Conservation (phyloP, 2,329 filamentous ascomycete species). For the Pestalotiopsis fici region DNA sequence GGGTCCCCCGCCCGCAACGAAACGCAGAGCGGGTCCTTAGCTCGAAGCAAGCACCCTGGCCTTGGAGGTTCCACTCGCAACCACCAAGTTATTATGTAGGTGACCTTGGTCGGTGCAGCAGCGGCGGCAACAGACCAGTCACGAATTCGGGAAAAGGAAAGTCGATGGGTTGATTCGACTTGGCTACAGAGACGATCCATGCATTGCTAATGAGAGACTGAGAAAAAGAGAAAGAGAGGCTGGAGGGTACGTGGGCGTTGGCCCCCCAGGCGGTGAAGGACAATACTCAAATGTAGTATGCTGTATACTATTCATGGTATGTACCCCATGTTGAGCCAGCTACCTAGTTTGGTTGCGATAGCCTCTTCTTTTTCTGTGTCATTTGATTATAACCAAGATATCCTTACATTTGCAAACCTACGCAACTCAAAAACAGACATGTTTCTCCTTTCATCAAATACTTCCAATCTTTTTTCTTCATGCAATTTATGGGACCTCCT, state of each 20-base stretch:
- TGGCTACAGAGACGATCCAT: neutral
- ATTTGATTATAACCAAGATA: too few relatives aligned
- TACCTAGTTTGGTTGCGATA: too few relatives aligned
- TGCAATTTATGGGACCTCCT: too few relatives aligned
- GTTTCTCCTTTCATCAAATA: too few relatives aligned
- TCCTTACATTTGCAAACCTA: too few relatives aligned
- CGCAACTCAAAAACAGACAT: too few relatives aligned
- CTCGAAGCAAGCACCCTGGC: neutral
- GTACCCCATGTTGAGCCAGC: too few relatives aligned
- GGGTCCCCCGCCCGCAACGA: slow-evolving; percentile 3
- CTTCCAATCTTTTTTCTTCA: too few relatives aligned
- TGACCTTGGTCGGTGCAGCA: neutral
- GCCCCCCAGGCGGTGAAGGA: neutral
- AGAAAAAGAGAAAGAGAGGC: neutral
- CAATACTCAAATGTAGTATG: neutral
- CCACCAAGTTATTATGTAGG: neutral
- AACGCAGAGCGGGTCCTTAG: neutral
- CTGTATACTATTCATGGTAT: neutral
- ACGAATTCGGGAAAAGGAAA: neutral
- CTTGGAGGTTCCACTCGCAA: neutral
- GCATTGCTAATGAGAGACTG: neutral
- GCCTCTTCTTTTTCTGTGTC: too few relatives aligned
- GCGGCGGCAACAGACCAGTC: neutral
- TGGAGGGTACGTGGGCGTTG: neutral
- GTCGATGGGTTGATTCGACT: neutral